A percentile compares a stretch with the other conserved stretches of the same genome.
These are phyloP conservation scores for Schizopora paradoxa DNA, from an alignment of 1,284 basidiomycete species.

Conservation along the genomic window DNA sequence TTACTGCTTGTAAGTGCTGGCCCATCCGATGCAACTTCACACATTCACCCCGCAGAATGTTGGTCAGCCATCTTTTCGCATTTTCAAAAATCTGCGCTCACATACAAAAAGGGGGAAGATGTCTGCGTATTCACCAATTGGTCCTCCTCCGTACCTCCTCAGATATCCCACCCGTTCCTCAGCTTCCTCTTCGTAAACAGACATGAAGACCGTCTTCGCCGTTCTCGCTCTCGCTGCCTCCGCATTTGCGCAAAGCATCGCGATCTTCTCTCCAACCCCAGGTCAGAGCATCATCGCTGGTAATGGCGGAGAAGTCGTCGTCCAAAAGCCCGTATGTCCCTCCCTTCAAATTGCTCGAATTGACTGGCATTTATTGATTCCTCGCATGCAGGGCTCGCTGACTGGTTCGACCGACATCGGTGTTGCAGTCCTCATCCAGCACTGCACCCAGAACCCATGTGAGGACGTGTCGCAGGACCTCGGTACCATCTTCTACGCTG, in stretches of 20 bases:
- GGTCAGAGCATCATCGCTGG: constrained; percentile 37
- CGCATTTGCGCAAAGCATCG: constrained; percentile 37
- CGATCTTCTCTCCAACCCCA: constrained; percentile 34
- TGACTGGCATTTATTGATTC: not conserved
- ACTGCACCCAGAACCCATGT: constrained; percentile 31
- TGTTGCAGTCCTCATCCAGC: constrained; percentile 35
- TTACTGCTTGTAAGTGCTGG: no score
- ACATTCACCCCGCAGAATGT: no score
- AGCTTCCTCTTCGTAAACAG: no score
- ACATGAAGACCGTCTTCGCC: constrained; percentile 8
- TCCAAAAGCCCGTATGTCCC: constrained; percentile 39
- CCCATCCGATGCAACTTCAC: no score
- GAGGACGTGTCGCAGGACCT: constrained; percentile 30
- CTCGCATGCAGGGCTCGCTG: constrained; percentile 38
- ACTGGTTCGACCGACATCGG: constrained; percentile 37
- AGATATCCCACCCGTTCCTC: no score
- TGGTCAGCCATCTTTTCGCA: no score
- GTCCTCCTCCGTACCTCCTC: no score
- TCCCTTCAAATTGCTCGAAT: not conserved
- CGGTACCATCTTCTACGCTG: constrained; percentile 42
- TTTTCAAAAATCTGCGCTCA: no score
- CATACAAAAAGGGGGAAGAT: no score
- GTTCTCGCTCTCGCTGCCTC: constrained; percentile 5
- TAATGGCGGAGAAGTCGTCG: constrained; percentile 34
- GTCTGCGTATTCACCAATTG: no score